Percentiles rank a stretch among this genome's conserved stretches.
Evolutionary conservation across 495 filamentous ascomycete genomes (phyloP).

Genomic region (Aspergillus kassunensis): DNA sequence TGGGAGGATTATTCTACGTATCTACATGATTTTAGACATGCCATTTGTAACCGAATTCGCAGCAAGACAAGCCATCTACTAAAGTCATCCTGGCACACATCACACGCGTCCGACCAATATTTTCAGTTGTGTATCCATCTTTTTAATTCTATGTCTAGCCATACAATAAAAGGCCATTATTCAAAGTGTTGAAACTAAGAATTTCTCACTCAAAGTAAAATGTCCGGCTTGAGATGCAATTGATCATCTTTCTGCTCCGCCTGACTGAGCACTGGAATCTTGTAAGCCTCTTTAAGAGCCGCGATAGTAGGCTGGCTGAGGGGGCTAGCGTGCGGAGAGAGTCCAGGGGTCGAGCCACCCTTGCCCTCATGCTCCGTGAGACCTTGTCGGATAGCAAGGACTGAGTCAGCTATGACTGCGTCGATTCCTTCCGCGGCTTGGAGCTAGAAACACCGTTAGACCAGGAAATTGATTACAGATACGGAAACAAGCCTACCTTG

Average conservation of each 20-base stretch:
- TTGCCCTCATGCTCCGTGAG: constrained; percentile 48
- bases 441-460: constrained; percentile 44
- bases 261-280: constrained; percentile 30
- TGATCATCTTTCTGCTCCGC: constrained; percentile 21
- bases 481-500: constrained; percentile 54
- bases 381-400: constrained; percentile 75
- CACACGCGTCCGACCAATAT: too few relatives aligned
- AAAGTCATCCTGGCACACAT: too few relatives aligned
- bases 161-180: background rate
- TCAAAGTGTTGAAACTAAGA: background rate
- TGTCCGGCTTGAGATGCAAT: constrained; percentile 16
- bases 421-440: constrained; percentile 96
- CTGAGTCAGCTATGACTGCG: constrained; percentile 92
- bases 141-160: too few relatives aligned
- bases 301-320: constrained; percentile 21
- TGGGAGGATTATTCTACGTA: too few relatives aligned
- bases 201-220: background rate
- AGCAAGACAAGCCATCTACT: background rate
- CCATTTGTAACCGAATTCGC: background rate
- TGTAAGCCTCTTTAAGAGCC: constrained; percentile 23
- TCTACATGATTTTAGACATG: too few relatives aligned
- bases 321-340: constrained; percentile 26
- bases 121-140: too few relatives aligned
- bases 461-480: background rate
- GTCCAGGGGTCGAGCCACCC: constrained; percentile 18